Conservation (phyloP, 305 asterid genomes). For the Caryopteris hybrid region DNA sequence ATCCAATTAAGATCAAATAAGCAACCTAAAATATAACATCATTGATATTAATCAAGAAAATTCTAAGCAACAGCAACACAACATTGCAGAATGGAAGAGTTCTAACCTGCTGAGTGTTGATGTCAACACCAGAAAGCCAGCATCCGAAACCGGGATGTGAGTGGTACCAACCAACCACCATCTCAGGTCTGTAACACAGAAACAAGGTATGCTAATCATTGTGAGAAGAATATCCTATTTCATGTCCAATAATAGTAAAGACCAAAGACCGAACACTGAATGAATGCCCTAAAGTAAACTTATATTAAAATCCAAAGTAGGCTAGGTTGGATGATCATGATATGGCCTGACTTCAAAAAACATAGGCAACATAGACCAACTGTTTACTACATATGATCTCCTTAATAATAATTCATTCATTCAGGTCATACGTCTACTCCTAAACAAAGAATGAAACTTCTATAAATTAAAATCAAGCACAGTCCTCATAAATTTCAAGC, state of each 20-base stretch:
- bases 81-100: constrained; percentile 4
- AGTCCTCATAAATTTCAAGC: background rate
- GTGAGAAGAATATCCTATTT: background rate
- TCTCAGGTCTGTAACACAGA: constrained; percentile 75
- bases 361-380: background rate
- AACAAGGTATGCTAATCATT: background rate
- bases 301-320: background rate
- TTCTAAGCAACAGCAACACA: background rate
- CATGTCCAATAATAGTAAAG: background rate
- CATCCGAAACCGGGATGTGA: constrained; percentile 99
- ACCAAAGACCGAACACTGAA: background rate
- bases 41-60: background rate
- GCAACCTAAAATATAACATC: background rate
- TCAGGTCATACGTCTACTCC: background rate
- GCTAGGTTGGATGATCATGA: background rate
- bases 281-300: background rate
- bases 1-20: background rate
- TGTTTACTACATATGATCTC: background rate
- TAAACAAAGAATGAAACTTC: background rate
- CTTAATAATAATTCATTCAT: background rate
- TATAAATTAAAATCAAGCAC: background rate
- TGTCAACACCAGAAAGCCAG: constrained; percentile 99
- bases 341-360: background rate
- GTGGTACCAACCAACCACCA: constrained; percentile 99
- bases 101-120: constrained; percentile 92